Evolutionary conservation across 202 grass and related monocot genomes (phyloP).

Genomic region (Carex sylvatica): DNA sequence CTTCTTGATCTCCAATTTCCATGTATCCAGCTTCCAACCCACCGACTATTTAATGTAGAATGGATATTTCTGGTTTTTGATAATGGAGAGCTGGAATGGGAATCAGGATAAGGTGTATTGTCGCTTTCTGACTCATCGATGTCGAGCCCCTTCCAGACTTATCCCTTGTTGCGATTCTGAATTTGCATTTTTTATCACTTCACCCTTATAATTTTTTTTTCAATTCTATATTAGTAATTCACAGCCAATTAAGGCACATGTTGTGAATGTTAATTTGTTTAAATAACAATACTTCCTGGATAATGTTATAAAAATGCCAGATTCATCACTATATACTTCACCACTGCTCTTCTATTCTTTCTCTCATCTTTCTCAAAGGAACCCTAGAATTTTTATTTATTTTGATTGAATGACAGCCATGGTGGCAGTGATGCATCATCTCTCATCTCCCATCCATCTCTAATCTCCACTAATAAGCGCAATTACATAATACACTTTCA

Average conservation of each 20-base stretch:
- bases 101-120: not conserved
- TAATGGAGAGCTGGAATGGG: not conserved
- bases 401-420: not conserved
- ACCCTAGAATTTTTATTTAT: too few relatives aligned
- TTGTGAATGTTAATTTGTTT: not conserved
- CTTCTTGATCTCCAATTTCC: not conserved
- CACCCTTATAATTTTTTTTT: not conserved
- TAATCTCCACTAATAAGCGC: slow-evolving; percentile 14
- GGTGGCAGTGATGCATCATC: not conserved
- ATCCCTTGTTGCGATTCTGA: slow-evolving; percentile 16
- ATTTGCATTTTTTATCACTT: not conserved
- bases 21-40: not conserved
- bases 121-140: not conserved
- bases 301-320: not conserved
- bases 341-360: not conserved
- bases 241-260: not conserved
- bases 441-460: slow-evolving; percentile 9
- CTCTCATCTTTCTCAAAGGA: not conserved
- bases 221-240: too few relatives aligned
- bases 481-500: too few relatives aligned
- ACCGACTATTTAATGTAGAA: not conserved
- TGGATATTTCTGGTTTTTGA: not conserved
- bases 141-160: slow-evolving; percentile 17
- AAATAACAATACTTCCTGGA: not conserved
- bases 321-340: slow-evolving; percentile 12